These are phyloP conservation scores for Penicillium crystallinum DNA, from an alignment of 495 filamentous ascomycete species.

Conservation along the genomic window DNA sequence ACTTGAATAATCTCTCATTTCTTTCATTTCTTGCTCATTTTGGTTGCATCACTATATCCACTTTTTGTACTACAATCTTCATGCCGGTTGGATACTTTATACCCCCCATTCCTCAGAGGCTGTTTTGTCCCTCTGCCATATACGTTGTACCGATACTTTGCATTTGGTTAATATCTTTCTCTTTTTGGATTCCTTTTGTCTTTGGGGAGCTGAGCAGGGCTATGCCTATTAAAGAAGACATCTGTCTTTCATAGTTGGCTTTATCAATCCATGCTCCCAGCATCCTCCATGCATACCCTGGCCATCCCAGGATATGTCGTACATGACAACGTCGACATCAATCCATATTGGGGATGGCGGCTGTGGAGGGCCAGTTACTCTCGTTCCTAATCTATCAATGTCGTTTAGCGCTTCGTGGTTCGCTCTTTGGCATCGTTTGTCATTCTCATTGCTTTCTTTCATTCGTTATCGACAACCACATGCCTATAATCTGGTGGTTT, in stretches of 20 bases:
- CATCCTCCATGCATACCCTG: not conserved
- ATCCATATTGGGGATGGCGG: not conserved
- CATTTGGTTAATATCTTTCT: not conserved
- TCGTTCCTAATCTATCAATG: not conserved
- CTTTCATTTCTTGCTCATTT: not conserved
- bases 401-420: not conserved
- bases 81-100: conserved; percentile 1
- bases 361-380: not conserved
- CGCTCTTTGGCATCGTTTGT: not conserved
- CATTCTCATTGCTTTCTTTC: not conserved
- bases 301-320: not conserved
- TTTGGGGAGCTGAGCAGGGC: not conserved
- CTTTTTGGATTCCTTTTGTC: conserved; percentile 1
- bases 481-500: not conserved
- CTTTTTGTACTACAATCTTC: conserved; percentile 2
- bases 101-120: conserved; percentile 2
- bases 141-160: conserved; percentile 19
- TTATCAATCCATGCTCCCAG: not conserved
- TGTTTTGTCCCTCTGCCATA: conserved; percentile 3
- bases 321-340: not conserved
- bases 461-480: not conserved
- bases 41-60: conserved; percentile 4
- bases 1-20: conserved; percentile 38
- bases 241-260: not conserved
- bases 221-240: not conserved